Evolutionary conservation across 2,329 filamentous ascomycete species (phyloP), one percentile per base, ranked within the genome.

Genomic region (Cladosporium colombiae): DNA sequence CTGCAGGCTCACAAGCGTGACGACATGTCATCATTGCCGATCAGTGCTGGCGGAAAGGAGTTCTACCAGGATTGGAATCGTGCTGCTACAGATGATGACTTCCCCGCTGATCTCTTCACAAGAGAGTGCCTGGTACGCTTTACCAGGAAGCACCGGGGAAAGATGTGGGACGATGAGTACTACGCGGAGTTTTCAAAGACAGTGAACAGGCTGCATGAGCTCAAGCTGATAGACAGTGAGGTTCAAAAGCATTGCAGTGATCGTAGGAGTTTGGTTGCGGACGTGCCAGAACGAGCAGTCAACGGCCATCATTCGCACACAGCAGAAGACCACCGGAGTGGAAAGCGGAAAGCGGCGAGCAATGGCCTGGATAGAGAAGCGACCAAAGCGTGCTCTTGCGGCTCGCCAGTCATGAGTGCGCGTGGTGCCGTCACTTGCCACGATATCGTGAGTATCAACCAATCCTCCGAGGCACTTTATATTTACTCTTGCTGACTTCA

Each of bases 91-190:
- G 67, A 73, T 7, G 80, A 82, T 65, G 70, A 73, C 29, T 64
- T 79, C 5, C 70, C 73, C 0, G 74, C 73, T 4, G 75, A 78
- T 27, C 46, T 72, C 6, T 74, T 79, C 44, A 66, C 75, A 0
- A 71, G 76, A 27, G 78, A 80, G 31, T 75, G 77, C 1, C 44
- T 82, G 0, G 69, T 81, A 8, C 75, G 81, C 1, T 82, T 83
- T 49, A 69, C 71, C 4, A 70, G 72, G n/a, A 68, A 69, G 35
- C 67, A 75, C 25, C 64, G 65, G 13, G 50, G 46, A 0, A 68
- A 70, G 65, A 65, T 80, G 21, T 65, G 65, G 44, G 55, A 73
- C 25, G 68, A 66, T 14, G 35, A 66, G 2, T 73, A 75, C 25
- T 78, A 78, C 49, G 61, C 69, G 4, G 66, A 67, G 21, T 81